Conservation (phyloP, 306 rosid genomes). For the Begonia peltatifolia region DNA sequence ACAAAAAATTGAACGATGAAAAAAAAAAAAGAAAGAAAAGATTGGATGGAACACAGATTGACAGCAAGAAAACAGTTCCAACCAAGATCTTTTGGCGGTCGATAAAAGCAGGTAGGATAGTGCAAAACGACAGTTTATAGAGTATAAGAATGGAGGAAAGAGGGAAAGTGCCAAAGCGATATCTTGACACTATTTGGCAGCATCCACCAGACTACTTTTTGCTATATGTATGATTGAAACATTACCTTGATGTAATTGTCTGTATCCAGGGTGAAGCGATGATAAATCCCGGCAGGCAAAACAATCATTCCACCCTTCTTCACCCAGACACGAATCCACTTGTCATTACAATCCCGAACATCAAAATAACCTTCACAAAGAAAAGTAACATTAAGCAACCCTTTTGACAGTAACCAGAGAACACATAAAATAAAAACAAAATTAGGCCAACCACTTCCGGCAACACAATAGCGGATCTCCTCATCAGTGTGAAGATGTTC, state of each 20-base stretch:
- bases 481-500: conserved; percentile 97
- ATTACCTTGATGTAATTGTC: conserved; percentile 84
- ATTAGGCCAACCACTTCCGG: conserved; percentile 70
- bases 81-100: no score
- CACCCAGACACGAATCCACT: conserved; percentile 88
- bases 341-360: conserved; percentile 69
- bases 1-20: no score
- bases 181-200: background rate
- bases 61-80: no score
- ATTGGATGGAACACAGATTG: no score
- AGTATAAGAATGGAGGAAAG: no score
- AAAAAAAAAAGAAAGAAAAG: no score
- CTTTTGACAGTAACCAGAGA: background rate
- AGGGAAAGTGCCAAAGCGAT: no score
- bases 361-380: conserved; percentile 75
- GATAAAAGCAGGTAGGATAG: no score
- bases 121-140: no score
- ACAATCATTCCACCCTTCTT: conserved; percentile 95
- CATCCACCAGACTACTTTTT: background rate
- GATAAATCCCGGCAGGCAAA: conserved; percentile 95
- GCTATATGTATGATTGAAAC: conserved; percentile 6
- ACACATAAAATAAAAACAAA: conserved; percentile 7
- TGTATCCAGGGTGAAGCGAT: conserved; percentile 90
- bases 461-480: conserved; percentile 82
- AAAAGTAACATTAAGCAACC: conserved; percentile 14